phyloP scores from a whole-genome alignment of 345 rosid species.

The Camelina sativa region DNA sequence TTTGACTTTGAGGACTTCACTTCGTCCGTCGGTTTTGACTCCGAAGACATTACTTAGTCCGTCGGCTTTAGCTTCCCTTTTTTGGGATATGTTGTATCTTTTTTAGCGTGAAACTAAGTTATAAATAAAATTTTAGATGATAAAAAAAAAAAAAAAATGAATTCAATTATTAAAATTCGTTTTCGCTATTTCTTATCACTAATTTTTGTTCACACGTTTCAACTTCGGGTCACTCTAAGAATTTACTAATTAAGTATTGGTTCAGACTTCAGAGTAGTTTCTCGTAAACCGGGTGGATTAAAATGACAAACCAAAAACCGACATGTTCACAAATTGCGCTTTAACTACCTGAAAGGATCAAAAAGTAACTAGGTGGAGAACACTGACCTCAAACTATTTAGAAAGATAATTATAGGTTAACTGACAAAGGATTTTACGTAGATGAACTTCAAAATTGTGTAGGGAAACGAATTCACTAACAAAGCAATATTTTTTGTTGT shows the following conservation, averaged over 20 bases:
- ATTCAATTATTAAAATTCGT: not conserved
- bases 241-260: not conserved
- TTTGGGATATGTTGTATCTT: no score
- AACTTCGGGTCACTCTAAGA: not conserved
- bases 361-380: not conserved
- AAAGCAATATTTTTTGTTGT: no score
- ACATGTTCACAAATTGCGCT: conserved; percentile 1
- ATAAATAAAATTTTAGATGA: no score
- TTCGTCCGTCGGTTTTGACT: no score
- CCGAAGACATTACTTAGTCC: no score
- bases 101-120: no score
- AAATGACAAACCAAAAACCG: conserved; percentile 10
- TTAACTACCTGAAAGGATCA: not conserved
- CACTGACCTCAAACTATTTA: not conserved
- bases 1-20: no score
- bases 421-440: not conserved
- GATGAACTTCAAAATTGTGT: not conserved
- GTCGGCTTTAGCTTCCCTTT: no score
- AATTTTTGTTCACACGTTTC: conserved; percentile 3
- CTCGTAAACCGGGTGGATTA: not conserved
- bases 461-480: not conserved
- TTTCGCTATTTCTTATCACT: not conserved
- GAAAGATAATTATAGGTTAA: not conserved
- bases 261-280: not conserved
- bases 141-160: no score